Percentiles rank a stretch among this genome's conserved stretches.
Evolutionary conservation across 2,329 filamentous ascomycete genomes (phyloP).

Genomic region (Alternaria hordeiaustralica): DNA sequence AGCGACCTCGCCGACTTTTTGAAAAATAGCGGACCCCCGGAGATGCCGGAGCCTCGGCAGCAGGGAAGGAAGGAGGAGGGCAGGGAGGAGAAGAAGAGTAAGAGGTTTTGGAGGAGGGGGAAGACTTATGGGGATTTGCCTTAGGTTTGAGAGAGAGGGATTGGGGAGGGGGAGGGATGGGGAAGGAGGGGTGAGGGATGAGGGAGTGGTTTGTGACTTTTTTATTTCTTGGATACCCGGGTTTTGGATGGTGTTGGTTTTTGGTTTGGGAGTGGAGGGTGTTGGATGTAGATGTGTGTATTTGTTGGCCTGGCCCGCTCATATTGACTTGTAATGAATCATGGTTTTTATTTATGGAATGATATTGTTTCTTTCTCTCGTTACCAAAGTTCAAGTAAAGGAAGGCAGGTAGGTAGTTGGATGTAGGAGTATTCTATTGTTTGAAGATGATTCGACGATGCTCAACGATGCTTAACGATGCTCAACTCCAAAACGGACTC

Average conservation of each 20-base stretch:
- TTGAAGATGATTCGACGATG: too few species aligned
- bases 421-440: too few species aligned
- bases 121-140: constrained; percentile 33
- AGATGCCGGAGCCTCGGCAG: constrained; percentile 17
- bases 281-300: neutral
- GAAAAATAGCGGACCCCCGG: constrained; percentile 49
- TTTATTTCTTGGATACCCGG: neutral
- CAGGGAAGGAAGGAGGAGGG: constrained; percentile 26
- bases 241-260: neutral
- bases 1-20: constrained; percentile 55
- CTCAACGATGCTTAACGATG: too few species aligned
- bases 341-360: neutral
- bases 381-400: too few species aligned
- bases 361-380: neutral
- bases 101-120: constrained; percentile 45
- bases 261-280: neutral
- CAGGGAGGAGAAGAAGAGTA: constrained; percentile 38
- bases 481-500: constrained; percentile 31
- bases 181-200: too few species aligned
- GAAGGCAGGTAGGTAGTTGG: too few species aligned
- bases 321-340: neutral
- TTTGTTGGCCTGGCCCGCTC: neutral
- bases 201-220: neutral
- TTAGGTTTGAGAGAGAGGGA: neutral
- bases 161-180: neutral